phyloP scores from a whole-genome alignment of 768 basidiomycete species.

The Lanmaoa rubissima region DNA sequence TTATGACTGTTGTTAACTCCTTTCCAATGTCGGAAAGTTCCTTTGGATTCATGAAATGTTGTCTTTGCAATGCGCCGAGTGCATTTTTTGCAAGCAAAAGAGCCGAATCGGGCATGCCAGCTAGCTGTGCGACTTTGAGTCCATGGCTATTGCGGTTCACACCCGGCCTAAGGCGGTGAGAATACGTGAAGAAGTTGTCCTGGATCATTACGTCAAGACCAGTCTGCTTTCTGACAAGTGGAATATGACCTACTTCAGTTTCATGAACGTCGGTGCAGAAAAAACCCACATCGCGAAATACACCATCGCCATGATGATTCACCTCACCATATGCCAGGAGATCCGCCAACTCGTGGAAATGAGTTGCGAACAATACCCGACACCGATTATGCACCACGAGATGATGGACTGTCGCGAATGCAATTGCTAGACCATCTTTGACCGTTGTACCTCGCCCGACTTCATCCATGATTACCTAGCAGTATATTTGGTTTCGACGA shows the following conservation, averaged over 20 bases:
- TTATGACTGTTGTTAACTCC: conserved; percentile 18
- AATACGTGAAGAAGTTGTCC: conserved; percentile 81
- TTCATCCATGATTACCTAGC: conserved; percentile 98
- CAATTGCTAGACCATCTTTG: conserved; percentile 89
- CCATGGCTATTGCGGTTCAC: conserved; percentile 92
- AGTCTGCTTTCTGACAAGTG: background rate
- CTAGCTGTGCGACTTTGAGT: conserved; percentile 83
- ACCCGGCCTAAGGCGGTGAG: conserved; percentile 76
- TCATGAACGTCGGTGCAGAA: conserved; percentile 90
- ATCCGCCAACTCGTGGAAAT: conserved; percentile 91
- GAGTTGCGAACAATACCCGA: conserved; percentile 95
- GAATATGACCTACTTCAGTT: conserved; percentile 51
- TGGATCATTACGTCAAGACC: conserved; percentile 28
- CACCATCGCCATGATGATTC: conserved; percentile 38
- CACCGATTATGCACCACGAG: conserved; percentile 68
- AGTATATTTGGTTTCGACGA: conserved; percentile 6
- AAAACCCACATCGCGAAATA: conserved; percentile 69
- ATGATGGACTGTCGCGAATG: conserved; percentile 87
- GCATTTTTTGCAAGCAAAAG: conserved; percentile 60
- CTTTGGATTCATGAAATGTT: conserved; percentile 22
- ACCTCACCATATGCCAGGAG: conserved; percentile 66
- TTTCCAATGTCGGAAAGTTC: conserved; percentile 35
- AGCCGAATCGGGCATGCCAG: conserved; percentile 71
- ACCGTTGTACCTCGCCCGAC: conserved; percentile 96
- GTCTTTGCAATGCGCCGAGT: conserved; percentile 39